Evolutionary conservation across 768 basidiomycete genomes (phyloP).

Genomic region (Mycena crocata): DNA sequence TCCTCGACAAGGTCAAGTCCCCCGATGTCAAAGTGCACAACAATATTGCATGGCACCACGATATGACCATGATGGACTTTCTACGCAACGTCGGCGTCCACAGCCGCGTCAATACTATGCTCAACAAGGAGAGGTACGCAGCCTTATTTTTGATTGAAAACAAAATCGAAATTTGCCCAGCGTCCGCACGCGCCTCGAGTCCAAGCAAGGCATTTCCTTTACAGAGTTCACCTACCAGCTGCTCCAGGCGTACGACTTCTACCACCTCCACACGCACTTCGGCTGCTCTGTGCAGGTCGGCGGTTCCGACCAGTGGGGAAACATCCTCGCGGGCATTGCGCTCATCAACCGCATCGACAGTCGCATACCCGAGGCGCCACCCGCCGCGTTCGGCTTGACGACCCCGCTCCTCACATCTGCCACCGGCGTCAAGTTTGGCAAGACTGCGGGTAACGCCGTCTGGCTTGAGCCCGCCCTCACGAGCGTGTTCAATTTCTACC

Average conservation of each 20-base stretch:
- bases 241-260: constrained; percentile 96
- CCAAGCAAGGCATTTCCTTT: constrained; percentile 94
- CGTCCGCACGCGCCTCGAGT: constrained; percentile 82
- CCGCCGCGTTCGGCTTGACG: constrained; percentile 81
- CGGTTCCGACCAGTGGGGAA: constrained; percentile 99
- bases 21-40: constrained; percentile 49
- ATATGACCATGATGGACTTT: constrained; percentile 84
- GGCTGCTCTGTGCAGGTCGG: constrained; percentile 91
- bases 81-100: constrained; percentile 83
- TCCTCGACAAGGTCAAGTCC: constrained; percentile 31
- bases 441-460: constrained; percentile 95
- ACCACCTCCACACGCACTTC: constrained; percentile 71
- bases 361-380: constrained; percentile 19
- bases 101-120: constrained; percentile 89
- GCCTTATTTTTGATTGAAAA: not conserved
- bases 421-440: constrained; percentile 95
- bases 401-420: constrained; percentile 94
- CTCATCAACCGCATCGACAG: constrained; percentile 75
- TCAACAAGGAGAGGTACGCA: constrained; percentile 86
- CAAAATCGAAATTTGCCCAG: constrained; percentile 50
- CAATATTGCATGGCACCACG: constrained; percentile 81
- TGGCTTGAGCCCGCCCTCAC: constrained; percentile 88
- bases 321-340: constrained; percentile 93
- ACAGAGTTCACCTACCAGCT: constrained; percentile 98
- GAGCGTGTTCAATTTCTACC: constrained; percentile 93